Percentiles rank a stretch among this genome's conserved stretches.
Conservation (phyloP, 768 basidiomycete species). For the Stropharia rugosoannulata region DNA sequence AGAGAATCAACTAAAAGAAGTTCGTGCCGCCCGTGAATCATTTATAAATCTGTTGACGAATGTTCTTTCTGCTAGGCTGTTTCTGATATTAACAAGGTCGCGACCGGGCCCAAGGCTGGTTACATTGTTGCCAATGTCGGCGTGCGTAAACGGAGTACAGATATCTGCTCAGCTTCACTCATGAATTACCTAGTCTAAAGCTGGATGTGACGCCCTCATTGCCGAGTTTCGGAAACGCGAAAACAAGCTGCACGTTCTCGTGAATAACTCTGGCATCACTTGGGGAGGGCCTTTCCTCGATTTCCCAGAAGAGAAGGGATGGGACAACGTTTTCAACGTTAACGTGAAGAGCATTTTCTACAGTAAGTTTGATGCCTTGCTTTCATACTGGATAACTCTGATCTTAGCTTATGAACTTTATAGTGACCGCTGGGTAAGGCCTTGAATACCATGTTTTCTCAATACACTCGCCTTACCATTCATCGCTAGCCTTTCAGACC, state of each 20-base stretch:
- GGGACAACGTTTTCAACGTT: constrained; percentile 81
- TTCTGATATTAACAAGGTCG: constrained; percentile 58
- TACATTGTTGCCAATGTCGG: constrained; percentile 76
- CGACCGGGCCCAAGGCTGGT: constrained; percentile 56
- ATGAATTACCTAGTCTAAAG: constrained; percentile 52
- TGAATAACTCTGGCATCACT: constrained; percentile 81
- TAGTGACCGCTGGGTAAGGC: constrained; percentile 55
- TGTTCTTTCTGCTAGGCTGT: constrained; percentile 36
- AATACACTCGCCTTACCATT: not conserved
- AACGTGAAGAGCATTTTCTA: constrained; percentile 89
- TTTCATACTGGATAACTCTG: not conserved
- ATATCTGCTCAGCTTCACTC: not conserved
- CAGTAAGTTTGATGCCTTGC: constrained; percentile 40
- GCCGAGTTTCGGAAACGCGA: constrained; percentile 68
- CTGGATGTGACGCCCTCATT: constrained; percentile 75
- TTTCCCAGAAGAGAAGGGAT: constrained; percentile 80
- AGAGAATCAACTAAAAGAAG: constrained; percentile 75
- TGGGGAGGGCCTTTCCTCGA: constrained; percentile 74
- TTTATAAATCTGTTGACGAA: constrained; percentile 1
- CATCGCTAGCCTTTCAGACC: constrained; percentile 47
- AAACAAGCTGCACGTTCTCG: constrained; percentile 73
- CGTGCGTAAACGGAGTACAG: constrained; percentile 40
- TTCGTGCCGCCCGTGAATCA: constrained; percentile 25
- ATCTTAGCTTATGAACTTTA: not conserved
- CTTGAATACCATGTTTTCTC: not conserved